Conservation (phyloP, 208 protist genomes). For the Leishmania braziliensis region DNA sequence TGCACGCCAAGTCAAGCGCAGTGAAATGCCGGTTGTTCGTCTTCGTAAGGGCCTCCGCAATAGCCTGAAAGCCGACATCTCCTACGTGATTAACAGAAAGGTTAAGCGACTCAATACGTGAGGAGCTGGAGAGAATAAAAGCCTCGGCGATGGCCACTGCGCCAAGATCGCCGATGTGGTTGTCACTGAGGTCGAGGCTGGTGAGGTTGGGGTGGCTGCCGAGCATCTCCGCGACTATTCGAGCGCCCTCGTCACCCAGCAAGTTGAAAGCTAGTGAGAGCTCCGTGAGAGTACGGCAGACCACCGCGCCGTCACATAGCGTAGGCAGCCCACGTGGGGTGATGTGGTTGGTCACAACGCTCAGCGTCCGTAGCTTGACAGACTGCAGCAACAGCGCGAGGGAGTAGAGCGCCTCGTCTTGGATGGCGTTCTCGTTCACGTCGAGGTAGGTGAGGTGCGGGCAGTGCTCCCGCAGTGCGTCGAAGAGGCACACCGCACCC, state of each 20-base stretch:
- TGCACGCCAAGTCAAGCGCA: constrained; percentile 79
- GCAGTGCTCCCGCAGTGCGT: constrained; percentile 63
- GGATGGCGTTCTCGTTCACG: constrained; percentile 85
- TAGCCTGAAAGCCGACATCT: constrained; percentile 68
- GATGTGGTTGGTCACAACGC: constrained; percentile 80
- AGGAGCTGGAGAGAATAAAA: constrained; percentile 53
- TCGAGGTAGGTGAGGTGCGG: constrained; percentile 70
- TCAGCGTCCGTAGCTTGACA: constrained; percentile 53
- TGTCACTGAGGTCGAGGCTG: constrained; percentile 81
- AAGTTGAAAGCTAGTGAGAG: constrained; percentile 81
- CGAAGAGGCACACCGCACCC: constrained; percentile 62
- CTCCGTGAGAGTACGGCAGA: constrained; percentile 49
- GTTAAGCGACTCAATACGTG: constrained; percentile 62
- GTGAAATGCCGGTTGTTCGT: constrained; percentile 49
- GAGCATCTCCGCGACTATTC: constrained; percentile 56
- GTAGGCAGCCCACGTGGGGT: constrained; percentile 74
- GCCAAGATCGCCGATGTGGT: constrained; percentile 73
- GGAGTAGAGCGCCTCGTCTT: constrained; percentile 67
- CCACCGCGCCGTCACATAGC: constrained; percentile 72
- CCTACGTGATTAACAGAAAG: constrained; percentile 83
- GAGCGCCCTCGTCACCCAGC: constrained; percentile 69
- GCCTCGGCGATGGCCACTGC: constrained; percentile 63
- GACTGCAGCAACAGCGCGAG: constrained; percentile 63
- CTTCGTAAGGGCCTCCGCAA: constrained; percentile 69
- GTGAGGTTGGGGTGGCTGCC: constrained; percentile 51